Evolutionary conservation across 768 basidiomycete species (phyloP).

Genomic region (Lentinula aciculospora): DNA sequence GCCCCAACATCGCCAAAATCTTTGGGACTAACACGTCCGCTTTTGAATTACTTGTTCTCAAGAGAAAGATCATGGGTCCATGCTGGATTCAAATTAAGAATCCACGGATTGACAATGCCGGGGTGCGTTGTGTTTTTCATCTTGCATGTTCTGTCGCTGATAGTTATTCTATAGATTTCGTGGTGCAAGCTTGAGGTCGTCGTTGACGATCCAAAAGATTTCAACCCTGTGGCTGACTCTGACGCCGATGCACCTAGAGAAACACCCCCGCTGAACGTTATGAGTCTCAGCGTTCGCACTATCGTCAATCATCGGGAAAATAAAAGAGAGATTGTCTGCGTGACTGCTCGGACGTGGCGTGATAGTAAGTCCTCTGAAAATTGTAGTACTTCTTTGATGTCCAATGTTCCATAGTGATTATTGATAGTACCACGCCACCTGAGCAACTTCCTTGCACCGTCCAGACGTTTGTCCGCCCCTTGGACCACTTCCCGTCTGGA

Average conservation of each 20-base stretch:
- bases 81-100: slow-evolving; percentile 91
- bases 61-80: slow-evolving; percentile 98
- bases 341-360: slow-evolving; percentile 79
- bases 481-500: slow-evolving; percentile 79
- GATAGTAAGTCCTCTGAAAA: slow-evolving; percentile 27
- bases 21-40: slow-evolving; percentile 91
- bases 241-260: slow-evolving; percentile 71
- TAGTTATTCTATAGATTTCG: slow-evolving; percentile 54
- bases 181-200: slow-evolving; percentile 95
- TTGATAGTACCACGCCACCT: slow-evolving; percentile 90
- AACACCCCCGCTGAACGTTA: slow-evolving; percentile 82
- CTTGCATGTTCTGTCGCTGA: not conserved
- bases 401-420: slow-evolving; percentile 49
- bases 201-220: slow-evolving; percentile 79
- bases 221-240: slow-evolving; percentile 75
- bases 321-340: slow-evolving; percentile 89
- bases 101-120: slow-evolving; percentile 69
- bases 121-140: slow-evolving; percentile 43
- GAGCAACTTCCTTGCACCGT: slow-evolving; percentile 79
- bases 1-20: slow-evolving; percentile 80
- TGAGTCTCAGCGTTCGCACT: slow-evolving; percentile 83
- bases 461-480: slow-evolving; percentile 85
- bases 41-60: slow-evolving; percentile 89
- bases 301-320: slow-evolving; percentile 94
- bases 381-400: not conserved